phyloP scores from a whole-genome alignment of 2,329 filamentous ascomycete genomes.

The Ophiocordyceps australis region DNA sequence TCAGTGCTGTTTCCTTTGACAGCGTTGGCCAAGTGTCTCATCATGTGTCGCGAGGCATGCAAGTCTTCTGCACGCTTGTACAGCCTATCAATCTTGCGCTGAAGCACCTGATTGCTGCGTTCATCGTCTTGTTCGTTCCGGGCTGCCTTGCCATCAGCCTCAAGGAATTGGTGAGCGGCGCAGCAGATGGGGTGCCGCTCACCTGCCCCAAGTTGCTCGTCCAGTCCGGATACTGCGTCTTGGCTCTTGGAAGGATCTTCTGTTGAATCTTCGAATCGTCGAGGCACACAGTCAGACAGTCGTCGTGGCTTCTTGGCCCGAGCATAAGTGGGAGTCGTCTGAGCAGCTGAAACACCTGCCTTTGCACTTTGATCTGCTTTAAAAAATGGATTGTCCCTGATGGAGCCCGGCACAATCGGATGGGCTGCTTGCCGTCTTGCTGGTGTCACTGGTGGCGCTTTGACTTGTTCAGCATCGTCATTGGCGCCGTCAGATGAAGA shows the following conservation, averaged over 20 bases:
- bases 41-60: slow-evolving; percentile 13
- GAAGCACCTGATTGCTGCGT: slow-evolving; percentile 5
- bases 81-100: slow-evolving; percentile 9
- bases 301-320: slow-evolving; percentile 5
- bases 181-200: slow-evolving; percentile 14
- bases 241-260: slow-evolving; percentile 3
- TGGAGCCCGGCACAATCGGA: slow-evolving; percentile 2
- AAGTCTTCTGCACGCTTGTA: slow-evolving; percentile 15
- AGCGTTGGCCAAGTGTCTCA: slow-evolving; percentile 12
- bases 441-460: neutral
- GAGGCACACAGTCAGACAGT: slow-evolving; percentile 13
- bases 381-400: slow-evolving; percentile 15
- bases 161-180: slow-evolving; percentile 4
- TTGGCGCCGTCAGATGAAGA: too few species aligned
- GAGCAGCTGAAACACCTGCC: slow-evolving; percentile 5
- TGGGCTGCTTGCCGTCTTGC: neutral
- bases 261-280: slow-evolving; percentile 4
- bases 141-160: slow-evolving; percentile 1
- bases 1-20: neutral
- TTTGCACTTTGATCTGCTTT: slow-evolving; percentile 10
- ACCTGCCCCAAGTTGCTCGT: slow-evolving; percentile 8
- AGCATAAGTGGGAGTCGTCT: slow-evolving; percentile 5
- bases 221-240: slow-evolving; percentile 10
- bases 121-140: slow-evolving; percentile 1
- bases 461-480: too few species aligned